Conservation (phyloP, 257 asterid species). For the Nicotiana knightiana region DNA sequence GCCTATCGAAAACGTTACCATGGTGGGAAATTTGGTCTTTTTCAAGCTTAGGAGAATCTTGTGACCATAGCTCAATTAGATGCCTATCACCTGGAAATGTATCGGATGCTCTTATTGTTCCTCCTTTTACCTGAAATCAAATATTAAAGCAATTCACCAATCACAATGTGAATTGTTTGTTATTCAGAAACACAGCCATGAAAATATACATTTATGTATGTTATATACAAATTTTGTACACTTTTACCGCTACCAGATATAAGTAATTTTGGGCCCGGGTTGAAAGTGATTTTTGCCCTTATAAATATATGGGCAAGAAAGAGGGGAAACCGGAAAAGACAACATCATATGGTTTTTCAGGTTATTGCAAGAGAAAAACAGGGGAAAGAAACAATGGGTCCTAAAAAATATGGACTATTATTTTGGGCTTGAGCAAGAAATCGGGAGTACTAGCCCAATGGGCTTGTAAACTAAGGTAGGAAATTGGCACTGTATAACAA, state of each 20-base stretch:
- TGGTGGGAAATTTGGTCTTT: not conserved
- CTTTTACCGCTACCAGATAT: too few relatives aligned
- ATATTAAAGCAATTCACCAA: not conserved
- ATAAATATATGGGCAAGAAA: not conserved
- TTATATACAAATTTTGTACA: too few relatives aligned
- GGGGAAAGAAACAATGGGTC: not conserved
- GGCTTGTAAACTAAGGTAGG: not conserved
- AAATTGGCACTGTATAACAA: too few relatives aligned
- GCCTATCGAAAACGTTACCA: slow-evolving; percentile 2
- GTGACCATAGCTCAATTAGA: slow-evolving; percentile 51
- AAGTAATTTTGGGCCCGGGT: too few relatives aligned
- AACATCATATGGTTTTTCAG: not conserved
- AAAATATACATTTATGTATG: too few relatives aligned
- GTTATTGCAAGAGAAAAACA: not conserved
- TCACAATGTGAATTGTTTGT: not conserved
- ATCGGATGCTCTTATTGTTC: slow-evolving; percentile 44
- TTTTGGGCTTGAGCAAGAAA: not conserved
- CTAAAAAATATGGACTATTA: not conserved
- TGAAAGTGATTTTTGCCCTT: too few relatives aligned
- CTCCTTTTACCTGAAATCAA: slow-evolving; percentile 36
- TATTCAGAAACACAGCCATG: not conserved
- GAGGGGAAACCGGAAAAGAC: not conserved
- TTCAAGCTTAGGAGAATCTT: slow-evolving; percentile 19
- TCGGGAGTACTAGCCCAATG: not conserved
- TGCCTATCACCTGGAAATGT: slow-evolving; percentile 47